Base-by-base conservation (phyloP, 768 basidiomycete species). In the Cubamyces lactineus region DNA sequence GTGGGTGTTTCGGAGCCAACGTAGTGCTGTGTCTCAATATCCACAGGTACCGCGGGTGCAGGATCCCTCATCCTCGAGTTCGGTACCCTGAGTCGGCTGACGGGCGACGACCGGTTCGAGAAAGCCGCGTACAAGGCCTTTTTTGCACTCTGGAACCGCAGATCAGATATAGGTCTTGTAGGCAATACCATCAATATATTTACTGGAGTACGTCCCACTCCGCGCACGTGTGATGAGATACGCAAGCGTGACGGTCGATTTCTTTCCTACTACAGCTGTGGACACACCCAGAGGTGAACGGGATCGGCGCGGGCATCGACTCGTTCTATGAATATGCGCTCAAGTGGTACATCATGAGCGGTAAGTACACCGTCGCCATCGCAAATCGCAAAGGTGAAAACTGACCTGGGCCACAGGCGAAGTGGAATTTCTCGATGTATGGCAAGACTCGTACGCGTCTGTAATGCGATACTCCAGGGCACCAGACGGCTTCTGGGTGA, bases 311-410 rank as follows among this genome's bases (percentile, higher is more conserved):
- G 6, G 97, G 97, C 0, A 87, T 97, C 45, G 97, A 98, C 72
- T 94, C 92, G 3, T 97, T 96, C 73, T 95, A 91, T 71, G 97
- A 99, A 72, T 96, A 96, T 73, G 91, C 94, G 12, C 74, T 95
- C 46, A 96, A 96, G 70, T 94, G 93, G 86, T 94, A 95, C 71
- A 87, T 96, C 42, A 70, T 94, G 70, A 93, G 91, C 68, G 89
- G 89, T 89, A 66, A 39, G 78, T 73, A 71, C 15, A 7, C 2
- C 72, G 38, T 30, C 24, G 13, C 41, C 23, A 15, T 12, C 15
- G 9, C 39, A 5, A 28, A 28, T 28, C n/a, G n/a, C n/a, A n/a
- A n/a, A n/a, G 5, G 16, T 34, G 30, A 21, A 41, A 17, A 8
- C 57, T 49, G 49, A 49, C 39, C 13, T n/a, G 34, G 9, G 49